Evolutionary conservation across 1,284 basidiomycete genomes (phyloP), one percentile per base, ranked within the genome.

Genomic region (Irpex rosettiformis): DNA sequence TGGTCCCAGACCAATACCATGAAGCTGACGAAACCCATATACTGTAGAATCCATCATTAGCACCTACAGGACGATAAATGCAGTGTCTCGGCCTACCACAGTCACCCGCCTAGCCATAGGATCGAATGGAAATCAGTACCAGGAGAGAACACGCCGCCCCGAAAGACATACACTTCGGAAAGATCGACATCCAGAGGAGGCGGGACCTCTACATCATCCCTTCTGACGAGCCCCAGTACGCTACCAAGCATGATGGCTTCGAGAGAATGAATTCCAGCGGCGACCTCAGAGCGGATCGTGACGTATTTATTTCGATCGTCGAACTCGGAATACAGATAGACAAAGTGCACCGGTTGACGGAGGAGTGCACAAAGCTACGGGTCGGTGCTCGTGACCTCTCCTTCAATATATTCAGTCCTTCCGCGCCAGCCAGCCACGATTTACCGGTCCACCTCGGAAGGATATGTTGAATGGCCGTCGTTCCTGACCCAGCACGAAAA

Each of bases 1-100:
- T 82, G 80, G 60, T 83, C 80, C 74, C 77, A 82, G 21, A 80
- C 59, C 4, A 82, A 66, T 4, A 78, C 70, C 0, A 75, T 75
- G 65, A 79, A 79, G 62, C 77, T 76, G 2, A 75, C 77, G 43
- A 82, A 73, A 8, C 79, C 80, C 37, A 83, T 73, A 56, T 73
- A 79, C 80, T 83, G 52, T n/a, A 37, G 54, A 30, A 22, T 10
- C 11, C 5, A 51, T 22, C 24, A 18, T 47, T 49, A 52, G n/a
- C 37, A 16, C 18, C 11, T 6, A 27, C 18, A n/a, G 6, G 13
- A 25, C 22, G 10, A 6, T 29, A 24, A 40, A 37, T 11, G 7
- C 6, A 29, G n/a, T 21, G 47, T 3, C n/a, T 5, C 3, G 21
- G 48, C 62, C 22, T 47, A 63, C 62, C 6, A 59, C 55, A 3